Conservation (phyloP, 2,329 filamentous ascomycete genomes). For the Madurella mycetomatis region DNA sequence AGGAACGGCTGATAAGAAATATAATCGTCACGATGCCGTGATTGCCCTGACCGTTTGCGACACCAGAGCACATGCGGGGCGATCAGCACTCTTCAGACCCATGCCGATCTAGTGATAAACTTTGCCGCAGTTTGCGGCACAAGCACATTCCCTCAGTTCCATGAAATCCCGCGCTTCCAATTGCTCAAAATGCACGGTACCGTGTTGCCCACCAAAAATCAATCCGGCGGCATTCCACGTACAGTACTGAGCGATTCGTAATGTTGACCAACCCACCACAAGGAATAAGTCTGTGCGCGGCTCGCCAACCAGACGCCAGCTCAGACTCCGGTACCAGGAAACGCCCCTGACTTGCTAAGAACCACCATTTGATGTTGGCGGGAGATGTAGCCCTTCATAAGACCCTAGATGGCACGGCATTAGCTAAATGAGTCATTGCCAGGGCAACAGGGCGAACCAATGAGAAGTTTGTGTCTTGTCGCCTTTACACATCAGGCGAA, state of each 20-base stretch:
- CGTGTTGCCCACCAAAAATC: neutral
- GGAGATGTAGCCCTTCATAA: constrained; percentile 98
- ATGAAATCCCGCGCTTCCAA: neutral
- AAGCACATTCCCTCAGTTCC: neutral
- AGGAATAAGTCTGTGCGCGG: neutral
- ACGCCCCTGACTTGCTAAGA: constrained; percentile 86
- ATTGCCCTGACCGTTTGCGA: neutral
- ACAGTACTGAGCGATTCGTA: neutral
- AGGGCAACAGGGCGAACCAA: constrained; percentile 11
- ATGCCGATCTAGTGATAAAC: neutral
- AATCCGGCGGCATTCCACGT: neutral
- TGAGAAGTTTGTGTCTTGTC: constrained; percentile 5
- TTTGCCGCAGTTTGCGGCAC: neutral
- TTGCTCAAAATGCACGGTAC: neutral
- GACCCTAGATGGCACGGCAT: constrained; percentile 52
- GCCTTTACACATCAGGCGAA: constrained; percentile 17
- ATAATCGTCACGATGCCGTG: neutral
- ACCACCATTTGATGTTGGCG: constrained; percentile 87
- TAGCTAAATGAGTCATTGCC: constrained; percentile 34
- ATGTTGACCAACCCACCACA: neutral
- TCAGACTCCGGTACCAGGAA: constrained; percentile 78
- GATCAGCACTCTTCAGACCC: neutral
- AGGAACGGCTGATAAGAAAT: neutral
- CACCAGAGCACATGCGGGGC: too few relatives aligned
- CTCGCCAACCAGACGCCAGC: neutral